These are phyloP conservation scores for Penicillium oxalicum DNA, from an alignment of 2,329 filamentous ascomycete species.

Conservation along the genomic window DNA sequence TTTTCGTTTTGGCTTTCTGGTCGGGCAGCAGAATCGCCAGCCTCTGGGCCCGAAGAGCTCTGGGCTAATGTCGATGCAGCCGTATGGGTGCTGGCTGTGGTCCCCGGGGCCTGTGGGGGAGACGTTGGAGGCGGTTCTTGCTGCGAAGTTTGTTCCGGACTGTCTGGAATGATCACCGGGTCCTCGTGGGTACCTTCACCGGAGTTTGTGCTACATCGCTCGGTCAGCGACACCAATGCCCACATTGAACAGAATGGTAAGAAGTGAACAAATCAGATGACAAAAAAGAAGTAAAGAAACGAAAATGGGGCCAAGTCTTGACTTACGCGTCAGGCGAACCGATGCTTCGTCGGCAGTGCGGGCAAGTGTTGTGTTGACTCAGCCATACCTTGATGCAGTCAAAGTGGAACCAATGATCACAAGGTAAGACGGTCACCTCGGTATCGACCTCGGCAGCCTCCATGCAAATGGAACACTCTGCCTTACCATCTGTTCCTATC, in stretches of 20 bases:
- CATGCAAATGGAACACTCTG: constrained; percentile 93
- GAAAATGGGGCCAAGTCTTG: constrained; percentile 1
- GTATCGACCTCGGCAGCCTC: constrained; percentile 69
- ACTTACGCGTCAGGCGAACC: constrained; percentile 22
- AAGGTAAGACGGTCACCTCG: constrained; percentile 72
- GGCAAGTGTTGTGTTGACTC: constrained; percentile 86
- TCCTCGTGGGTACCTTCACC: constrained; percentile 18
- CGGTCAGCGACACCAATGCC: constrained; percentile 3
- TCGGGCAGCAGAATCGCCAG: constrained; percentile 6
- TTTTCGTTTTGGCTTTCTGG: constrained; percentile 13
- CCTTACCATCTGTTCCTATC: constrained; percentile 60
- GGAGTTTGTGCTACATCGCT: constrained; percentile 10
- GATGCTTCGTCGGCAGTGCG: constrained; percentile 47
- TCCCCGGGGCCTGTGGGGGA: constrained; percentile 5
- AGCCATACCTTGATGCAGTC: constrained; percentile 79
- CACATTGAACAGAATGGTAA: neutral
- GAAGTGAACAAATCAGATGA: no score
- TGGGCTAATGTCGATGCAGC: constrained; percentile 14
- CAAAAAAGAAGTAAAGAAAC: neutral
- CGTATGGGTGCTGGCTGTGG: constrained; percentile 15
- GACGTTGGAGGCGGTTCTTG: constrained; percentile 10
- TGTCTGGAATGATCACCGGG: constrained; percentile 13
- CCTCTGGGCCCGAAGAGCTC: constrained; percentile 9
- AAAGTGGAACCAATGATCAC: constrained; percentile 90
- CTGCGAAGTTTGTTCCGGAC: constrained; percentile 10